Conservation (phyloP, 108 stramenopile genomes). For the Mediolabrus comicus region DNA sequence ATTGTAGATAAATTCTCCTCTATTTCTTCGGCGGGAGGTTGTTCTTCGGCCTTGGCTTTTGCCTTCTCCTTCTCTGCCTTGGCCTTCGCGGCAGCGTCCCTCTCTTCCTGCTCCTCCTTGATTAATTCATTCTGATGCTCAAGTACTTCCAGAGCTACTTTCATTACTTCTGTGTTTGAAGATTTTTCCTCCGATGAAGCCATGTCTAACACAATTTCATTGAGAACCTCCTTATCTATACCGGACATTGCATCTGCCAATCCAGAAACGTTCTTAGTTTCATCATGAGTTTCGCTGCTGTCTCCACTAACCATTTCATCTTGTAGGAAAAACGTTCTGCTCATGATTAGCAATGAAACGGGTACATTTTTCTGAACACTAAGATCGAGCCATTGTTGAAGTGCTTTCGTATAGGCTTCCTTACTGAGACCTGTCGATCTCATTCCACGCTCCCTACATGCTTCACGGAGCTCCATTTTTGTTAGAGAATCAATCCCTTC, state of each 20-base stretch:
- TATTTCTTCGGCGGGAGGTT: constrained; percentile 7
- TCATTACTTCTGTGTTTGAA: constrained; percentile 67
- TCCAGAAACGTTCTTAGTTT: constrained; percentile 63
- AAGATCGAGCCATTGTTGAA: constrained; percentile 97
- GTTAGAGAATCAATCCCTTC: constrained; percentile 96
- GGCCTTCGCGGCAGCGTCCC: constrained; percentile 60
- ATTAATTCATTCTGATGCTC: constrained; percentile 81
- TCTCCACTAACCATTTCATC: constrained; percentile 58
- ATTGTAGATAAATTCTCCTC: not conserved
- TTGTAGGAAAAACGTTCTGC: constrained; percentile 90
- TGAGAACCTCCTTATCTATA: constrained; percentile 92
- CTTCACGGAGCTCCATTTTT: constrained; percentile 96
- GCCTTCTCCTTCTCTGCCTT: constrained; percentile 48
- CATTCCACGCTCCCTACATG: constrained; percentile 98
- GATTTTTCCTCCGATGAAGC: constrained; percentile 84
- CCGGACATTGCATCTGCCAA: constrained; percentile 92
- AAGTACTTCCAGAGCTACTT: constrained; percentile 81
- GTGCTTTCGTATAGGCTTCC: constrained; percentile 79
- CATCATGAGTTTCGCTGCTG: constrained; percentile 18
- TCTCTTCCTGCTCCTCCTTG: constrained; percentile 66
- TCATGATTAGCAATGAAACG: constrained; percentile 95
- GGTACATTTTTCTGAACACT: constrained; percentile 94
- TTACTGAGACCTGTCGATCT: constrained; percentile 92
- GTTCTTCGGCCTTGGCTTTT: constrained; percentile 37
- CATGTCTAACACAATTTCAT: constrained; percentile 93